phyloP scores from a whole-genome alignment of 208 protist species.

The Paratrypanosoma confusum region DNA sequence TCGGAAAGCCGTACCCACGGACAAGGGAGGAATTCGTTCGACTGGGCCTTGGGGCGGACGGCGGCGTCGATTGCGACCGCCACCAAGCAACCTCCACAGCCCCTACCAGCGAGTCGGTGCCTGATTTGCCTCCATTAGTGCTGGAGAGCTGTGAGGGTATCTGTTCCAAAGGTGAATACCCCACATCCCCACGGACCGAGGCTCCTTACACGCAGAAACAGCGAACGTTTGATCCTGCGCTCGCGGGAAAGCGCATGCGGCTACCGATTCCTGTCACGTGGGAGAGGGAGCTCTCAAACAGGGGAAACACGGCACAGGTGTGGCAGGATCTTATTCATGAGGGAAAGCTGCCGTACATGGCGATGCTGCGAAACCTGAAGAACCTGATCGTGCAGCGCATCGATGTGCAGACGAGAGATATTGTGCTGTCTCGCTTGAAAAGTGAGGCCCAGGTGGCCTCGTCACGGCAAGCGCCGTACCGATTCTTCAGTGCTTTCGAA shows the following conservation, averaged over 20 bases:
- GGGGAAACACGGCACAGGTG: constrained; percentile 78
- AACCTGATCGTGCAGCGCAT: constrained; percentile 85
- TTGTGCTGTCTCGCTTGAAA: constrained; percentile 22
- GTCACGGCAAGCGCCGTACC: constrained; percentile 85
- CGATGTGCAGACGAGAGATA: constrained; percentile 35
- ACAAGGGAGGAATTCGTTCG: constrained; percentile 53
- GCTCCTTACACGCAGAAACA: too few relatives aligned
- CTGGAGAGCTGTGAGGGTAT: too few relatives aligned
- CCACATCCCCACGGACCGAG: too few relatives aligned
- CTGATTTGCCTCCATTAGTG: too few relatives aligned
- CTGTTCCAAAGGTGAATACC: too few relatives aligned
- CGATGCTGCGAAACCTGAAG: constrained; percentile 91
- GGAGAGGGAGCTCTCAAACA: constrained; percentile 77
- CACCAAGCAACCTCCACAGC: too few relatives aligned
- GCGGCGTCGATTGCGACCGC: too few relatives aligned
- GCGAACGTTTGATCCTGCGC: constrained; percentile 49
- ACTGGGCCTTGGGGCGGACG: constrained; percentile 14
- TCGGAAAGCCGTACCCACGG: constrained; percentile 89
- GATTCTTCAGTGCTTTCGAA: constrained; percentile 90
- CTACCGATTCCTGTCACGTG: constrained; percentile 85
- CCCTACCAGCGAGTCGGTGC: too few relatives aligned
- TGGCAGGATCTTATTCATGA: constrained; percentile 87
- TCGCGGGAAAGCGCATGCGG: constrained; percentile 87
- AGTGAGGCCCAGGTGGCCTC: constrained; percentile 59
- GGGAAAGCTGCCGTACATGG: constrained; percentile 90